Evolutionary conservation across 2,329 filamentous ascomycete genomes (phyloP), one percentile per base, ranked within the genome.

Genomic region (Curvularia sp.): DNA sequence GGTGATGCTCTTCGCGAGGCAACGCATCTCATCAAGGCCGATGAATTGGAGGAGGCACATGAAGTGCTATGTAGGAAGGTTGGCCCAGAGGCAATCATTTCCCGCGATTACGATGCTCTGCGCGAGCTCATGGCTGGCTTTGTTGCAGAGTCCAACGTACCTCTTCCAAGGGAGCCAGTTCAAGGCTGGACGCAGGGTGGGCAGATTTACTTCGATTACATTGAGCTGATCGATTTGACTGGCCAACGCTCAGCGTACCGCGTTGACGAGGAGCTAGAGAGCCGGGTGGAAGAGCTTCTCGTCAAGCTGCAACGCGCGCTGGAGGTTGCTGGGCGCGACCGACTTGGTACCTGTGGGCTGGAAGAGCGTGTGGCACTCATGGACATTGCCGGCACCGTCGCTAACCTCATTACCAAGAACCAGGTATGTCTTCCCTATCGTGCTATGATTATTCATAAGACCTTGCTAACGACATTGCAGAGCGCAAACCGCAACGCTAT

Each of bases 11-110:
- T 75, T 8, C 59, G 64, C 4, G 83, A 89, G 10, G 84, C 83
- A 46, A 82, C 83, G 5, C 95, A 89, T 69, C 87, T 99, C 12
- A 84, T 98, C 58, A 87, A 88, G 49, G 94, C 93, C 2, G 85
- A 86, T 39, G 88, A 91, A 42, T 90, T 88, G 77, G 83, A 87
- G 30, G 91, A 95, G 73, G 95, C 95, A 0, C 95, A 98, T 77
- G 85, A 88, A 28, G 91, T 94, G 0, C 89, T 99, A 53, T 86
- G 90, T 60, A 86, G 87, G 62, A 85, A 89, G 64, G 93, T 98
- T 30, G 95, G 91, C 0, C 95, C 95, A 0, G 83, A 85, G 28
- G 87, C 92, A 10, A 85, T 99, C 62, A 90, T 99, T 60, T 90
- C 92, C 71, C 88, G 89, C 43, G 89, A 97, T 74, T 94, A 92